phyloP scores from a whole-genome alignment of 2,329 filamentous ascomycete genomes.

The Beauveria sp. region DNA sequence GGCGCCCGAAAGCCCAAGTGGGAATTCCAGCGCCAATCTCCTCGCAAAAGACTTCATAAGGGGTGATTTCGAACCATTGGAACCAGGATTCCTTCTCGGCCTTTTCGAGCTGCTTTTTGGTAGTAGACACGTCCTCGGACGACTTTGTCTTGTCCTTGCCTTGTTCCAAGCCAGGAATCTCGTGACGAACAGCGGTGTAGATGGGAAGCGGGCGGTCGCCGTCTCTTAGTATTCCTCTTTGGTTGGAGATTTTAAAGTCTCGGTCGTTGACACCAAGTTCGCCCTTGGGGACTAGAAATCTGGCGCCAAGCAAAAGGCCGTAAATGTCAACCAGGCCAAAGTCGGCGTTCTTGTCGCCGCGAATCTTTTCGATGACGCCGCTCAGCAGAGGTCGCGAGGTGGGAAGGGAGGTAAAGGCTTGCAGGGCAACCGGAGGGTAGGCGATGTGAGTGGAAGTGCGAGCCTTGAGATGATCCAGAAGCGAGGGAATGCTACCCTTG shows the following conservation, averaged over 20 bases:
- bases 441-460: constrained; percentile 84
- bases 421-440: constrained; percentile 77
- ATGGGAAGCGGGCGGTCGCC: constrained; percentile 86
- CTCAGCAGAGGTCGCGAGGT: constrained; percentile 88
- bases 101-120: constrained; percentile 43
- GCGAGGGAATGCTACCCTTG: constrained; percentile 54
- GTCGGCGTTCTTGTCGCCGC: constrained; percentile 60
- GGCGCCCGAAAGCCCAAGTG: constrained; percentile 84
- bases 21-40: constrained; percentile 88
- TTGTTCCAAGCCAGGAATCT: constrained; percentile 64
- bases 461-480: constrained; percentile 80
- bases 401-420: constrained; percentile 75
- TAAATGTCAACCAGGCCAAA: constrained; percentile 94
- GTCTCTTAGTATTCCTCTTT: constrained; percentile 65
- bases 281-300: constrained; percentile 75
- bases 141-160: constrained; percentile 18
- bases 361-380: constrained; percentile 85
- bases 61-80: constrained; percentile 95
- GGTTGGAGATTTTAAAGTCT: constrained; percentile 89
- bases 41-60: constrained; percentile 93
- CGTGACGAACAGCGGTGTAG: constrained; percentile 90
- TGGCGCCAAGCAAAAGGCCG: constrained; percentile 74
- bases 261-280: constrained; percentile 64
- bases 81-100: constrained; percentile 75
- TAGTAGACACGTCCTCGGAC: constrained; percentile 24